A percentile compares a stretch with the other conserved stretches of the same genome.
These are phyloP conservation scores for Zizania latifolia DNA, from an alignment of 176 grass and related monocot genomes.

Conservation along the genomic window DNA sequence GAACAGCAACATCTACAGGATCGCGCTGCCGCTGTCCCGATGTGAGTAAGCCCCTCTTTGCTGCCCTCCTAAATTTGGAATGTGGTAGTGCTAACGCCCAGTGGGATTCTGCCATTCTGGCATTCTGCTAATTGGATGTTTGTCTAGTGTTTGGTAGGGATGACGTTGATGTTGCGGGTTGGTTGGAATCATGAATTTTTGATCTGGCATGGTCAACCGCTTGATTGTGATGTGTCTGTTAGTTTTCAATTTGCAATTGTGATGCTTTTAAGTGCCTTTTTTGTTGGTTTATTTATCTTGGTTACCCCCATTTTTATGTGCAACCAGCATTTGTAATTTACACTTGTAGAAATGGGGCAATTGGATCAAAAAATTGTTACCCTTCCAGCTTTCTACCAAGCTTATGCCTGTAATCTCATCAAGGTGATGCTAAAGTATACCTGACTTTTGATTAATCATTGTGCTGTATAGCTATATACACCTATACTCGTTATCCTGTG, in stretches of 20 bases:
- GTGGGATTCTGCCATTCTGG: constrained; percentile 3
- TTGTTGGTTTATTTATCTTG: not conserved
- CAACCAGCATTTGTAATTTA: not conserved
- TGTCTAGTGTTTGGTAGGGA: constrained; percentile 26
- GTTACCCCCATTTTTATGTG: not conserved
- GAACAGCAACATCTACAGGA: constrained; percentile 92
- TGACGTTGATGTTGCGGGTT: constrained; percentile 32
- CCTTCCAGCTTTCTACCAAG: too few relatives aligned
- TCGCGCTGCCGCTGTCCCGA: constrained; percentile 85
- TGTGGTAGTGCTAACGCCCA: constrained; percentile 8
- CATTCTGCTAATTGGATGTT: constrained; percentile 36
- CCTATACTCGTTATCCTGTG: not conserved
- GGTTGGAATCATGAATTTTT: constrained; percentile 41
- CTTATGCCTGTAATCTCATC: not conserved
- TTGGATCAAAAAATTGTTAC: not conserved
- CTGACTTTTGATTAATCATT: not conserved
- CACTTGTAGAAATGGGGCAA: not conserved
- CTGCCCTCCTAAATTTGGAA: constrained; percentile 32
- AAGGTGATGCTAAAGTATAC: not conserved
- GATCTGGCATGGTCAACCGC: constrained; percentile 5
- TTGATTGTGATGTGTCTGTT: constrained; percentile 47
- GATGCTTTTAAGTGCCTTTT: constrained; percentile 19
- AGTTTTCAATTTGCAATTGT: constrained; percentile 14
- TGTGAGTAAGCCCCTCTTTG: constrained; percentile 42
- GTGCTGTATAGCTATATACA: not conserved